phyloP scores from a whole-genome alignment of 805 yeast species.

The Metschnikowia gruessii region DNA sequence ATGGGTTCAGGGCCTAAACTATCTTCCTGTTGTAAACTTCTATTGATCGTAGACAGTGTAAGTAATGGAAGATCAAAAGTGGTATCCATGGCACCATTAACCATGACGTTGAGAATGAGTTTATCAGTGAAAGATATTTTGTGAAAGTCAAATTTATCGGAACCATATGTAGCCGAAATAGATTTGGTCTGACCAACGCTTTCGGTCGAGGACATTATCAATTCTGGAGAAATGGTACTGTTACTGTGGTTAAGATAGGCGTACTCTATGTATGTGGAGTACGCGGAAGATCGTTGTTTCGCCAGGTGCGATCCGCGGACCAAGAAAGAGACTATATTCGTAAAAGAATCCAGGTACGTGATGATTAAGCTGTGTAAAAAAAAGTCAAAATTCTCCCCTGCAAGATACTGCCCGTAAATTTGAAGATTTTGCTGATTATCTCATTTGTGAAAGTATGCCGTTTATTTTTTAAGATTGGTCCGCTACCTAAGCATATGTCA shows the following conservation, averaged over 20 bases:
- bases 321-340: too few species aligned
- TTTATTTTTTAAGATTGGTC: not conserved
- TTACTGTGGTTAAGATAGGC: not conserved
- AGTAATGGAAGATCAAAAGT: conserved; percentile 42
- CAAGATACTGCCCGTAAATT: too few species aligned
- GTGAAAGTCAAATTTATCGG: conserved; percentile 20
- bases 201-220: not conserved
- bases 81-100: conserved; percentile 48
- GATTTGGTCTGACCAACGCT: not conserved
- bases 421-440: too few species aligned
- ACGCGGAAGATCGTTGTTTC: too few species aligned
- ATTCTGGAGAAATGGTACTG: not conserved
- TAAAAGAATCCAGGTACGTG: too few species aligned
- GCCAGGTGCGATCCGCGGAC: too few species aligned
- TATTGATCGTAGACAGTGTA: conserved; percentile 21
- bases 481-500: not conserved
- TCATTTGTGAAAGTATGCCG: not conserved
- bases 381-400: too few species aligned
- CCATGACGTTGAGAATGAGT: conserved; percentile 36
- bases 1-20: conserved; percentile 43
- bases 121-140: conserved; percentile 37
- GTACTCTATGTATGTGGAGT: too few species aligned
- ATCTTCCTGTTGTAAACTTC: conserved; percentile 12
- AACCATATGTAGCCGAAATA: conserved; percentile 2
- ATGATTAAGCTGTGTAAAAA: too few species aligned